A percentile compares a stretch with the other conserved stretches of the same genome.
Evolutionary conservation across 148 eudicot species (phyloP).

Genomic region (Silene conica): DNA sequence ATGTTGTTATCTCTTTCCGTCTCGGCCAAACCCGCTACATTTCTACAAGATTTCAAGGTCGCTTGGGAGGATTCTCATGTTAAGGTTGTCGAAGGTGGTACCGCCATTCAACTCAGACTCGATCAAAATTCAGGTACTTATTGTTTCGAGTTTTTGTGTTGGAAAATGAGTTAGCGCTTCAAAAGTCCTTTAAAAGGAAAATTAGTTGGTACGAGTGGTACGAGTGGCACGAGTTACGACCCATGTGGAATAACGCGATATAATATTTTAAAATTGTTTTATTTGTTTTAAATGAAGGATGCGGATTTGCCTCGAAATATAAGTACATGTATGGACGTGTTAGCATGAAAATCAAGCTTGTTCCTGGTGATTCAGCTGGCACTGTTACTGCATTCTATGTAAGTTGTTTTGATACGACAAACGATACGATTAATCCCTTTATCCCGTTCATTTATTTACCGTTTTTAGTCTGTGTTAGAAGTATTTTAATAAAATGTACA

Average conservation of each 20-base stretch:
- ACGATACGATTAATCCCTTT: no score
- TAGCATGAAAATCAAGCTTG: slow-evolving; percentile 83
- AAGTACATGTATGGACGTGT: slow-evolving; percentile 68
- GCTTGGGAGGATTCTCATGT: slow-evolving; percentile 76
- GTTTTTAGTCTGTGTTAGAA: no score
- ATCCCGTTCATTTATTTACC: no score
- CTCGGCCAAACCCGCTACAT: slow-evolving; percentile 57
- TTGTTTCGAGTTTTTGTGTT: neutral
- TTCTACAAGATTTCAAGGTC: slow-evolving; percentile 56
- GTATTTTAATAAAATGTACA: neutral
- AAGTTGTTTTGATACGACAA: slow-evolving; percentile 21
- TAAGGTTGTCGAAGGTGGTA: slow-evolving; percentile 58
- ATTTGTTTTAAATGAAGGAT: slow-evolving; percentile 36
- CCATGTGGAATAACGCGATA: no score
- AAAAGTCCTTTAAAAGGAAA: no score
- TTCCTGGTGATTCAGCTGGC: slow-evolving; percentile 88
- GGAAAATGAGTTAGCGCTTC: no score
- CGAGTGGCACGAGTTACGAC: no score
- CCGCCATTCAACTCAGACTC: slow-evolving; percentile 67
- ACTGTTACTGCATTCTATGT: slow-evolving; percentile 92
- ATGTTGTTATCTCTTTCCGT: neutral
- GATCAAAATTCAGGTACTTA: slow-evolving; percentile 65
- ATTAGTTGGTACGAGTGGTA: no score
- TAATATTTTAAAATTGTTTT: no score
- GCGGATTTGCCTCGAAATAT: slow-evolving; percentile 78